Evolutionary conservation across 306 rosid genomes (phyloP), one percentile per base, ranked within the genome.

Genomic region (Mimosa bimucronata): DNA sequence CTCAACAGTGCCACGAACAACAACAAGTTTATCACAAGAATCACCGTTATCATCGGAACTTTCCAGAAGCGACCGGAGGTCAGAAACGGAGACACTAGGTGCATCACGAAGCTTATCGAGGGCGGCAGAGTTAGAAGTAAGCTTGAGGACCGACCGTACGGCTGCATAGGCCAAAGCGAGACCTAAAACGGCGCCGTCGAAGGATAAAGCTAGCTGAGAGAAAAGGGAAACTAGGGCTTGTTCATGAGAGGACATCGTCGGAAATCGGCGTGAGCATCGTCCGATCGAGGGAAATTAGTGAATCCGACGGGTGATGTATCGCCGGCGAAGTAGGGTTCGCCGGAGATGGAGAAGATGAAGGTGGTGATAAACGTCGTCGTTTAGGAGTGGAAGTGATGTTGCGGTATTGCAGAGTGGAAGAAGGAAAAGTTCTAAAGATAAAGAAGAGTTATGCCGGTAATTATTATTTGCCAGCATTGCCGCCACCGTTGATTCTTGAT

Each of bases 111-210:
- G 87, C 73, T 88, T 88, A 1, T 75, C 42, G 71, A 95, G 90
- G 64, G 97, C 88, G 79, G 91, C 48, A 21, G 93, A 87, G 61
- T 76, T 40, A 73, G 87, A 62, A 30, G 87, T 38, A 83, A 66
- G 86, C 52, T 88, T 89, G 84, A 81, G 78, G 69, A 92, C 45
- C 71, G 95, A 79, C 42, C 91, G 94, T 5, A 83, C 85, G 71
- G 98, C 89, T 64, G 88, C 89, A 83, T 83, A 89, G 46, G 98
- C 96, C 11, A 91, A 61, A 79, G 92, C 85, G 4, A 87, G 64
- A 25, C 98, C 98, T 41, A 92, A 79, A 81, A 89, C 84, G 84
- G 99, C 99, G 42, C 98, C 98, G 82, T 95, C 96, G 50, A 84
- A 85, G 73, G 96, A 95, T 19, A 91, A 77, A 21, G 88, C 94